phyloP scores from a whole-genome alignment of 176 grass and related monocot species.

The Lolium rigidum region DNA sequence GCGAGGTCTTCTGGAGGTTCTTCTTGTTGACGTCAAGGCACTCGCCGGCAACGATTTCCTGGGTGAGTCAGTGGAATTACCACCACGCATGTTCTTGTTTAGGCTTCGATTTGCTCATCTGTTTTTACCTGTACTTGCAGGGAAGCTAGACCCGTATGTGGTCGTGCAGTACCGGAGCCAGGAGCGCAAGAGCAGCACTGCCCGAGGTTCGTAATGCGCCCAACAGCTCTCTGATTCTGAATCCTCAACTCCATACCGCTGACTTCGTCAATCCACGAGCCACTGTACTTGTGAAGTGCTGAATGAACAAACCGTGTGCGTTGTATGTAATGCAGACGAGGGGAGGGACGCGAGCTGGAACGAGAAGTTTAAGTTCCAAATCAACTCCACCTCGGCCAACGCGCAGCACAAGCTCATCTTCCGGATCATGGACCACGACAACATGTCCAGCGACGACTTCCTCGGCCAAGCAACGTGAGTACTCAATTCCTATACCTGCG shows the following conservation, averaged over 20 bases:
- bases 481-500: too few species aligned
- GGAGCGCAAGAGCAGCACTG: conserved; percentile 78
- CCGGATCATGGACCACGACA: conserved; percentile 77
- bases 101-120: background rate
- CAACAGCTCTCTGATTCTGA: background rate
- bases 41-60: conserved; percentile 71
- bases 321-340: conserved; percentile 47
- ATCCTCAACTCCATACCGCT: background rate
- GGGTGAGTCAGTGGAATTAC: conserved; percentile 40
- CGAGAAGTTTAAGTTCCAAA: conserved; percentile 77
- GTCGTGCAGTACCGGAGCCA: conserved; percentile 76
- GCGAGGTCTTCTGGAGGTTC: conserved; percentile 74
- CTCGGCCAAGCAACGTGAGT: conserved; percentile 84
- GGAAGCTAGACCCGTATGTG: conserved; percentile 84
- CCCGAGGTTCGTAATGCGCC: conserved; percentile 43
- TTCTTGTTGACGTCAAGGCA: conserved; percentile 76
- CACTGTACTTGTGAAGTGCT: background rate
- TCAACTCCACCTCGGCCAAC: conserved; percentile 51
- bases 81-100: background rate
- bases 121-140: conserved; percentile 37
- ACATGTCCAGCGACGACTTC: conserved; percentile 75
- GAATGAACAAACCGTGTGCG: background rate
- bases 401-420: conserved; percentile 74
- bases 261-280: background rate
- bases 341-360: conserved; percentile 86